phyloP scores from a whole-genome alignment of 306 rosid species.

The Cucumis sativus region DNA sequence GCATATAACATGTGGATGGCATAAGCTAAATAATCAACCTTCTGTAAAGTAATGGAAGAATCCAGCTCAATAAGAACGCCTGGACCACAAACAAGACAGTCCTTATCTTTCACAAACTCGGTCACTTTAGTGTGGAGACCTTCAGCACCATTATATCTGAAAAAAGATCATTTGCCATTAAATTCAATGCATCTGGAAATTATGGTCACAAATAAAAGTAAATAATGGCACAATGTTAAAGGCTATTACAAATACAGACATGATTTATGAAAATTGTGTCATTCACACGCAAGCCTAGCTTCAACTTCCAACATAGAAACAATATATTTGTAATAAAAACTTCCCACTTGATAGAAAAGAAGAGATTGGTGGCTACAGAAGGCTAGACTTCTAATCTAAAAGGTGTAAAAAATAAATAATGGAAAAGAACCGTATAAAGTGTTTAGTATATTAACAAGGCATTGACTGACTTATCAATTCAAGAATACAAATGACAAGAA shows the following conservation, averaged over 20 bases:
- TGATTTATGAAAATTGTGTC: not conserved
- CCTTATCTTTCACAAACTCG: constrained; percentile 83
- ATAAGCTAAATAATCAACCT: constrained; percentile 35
- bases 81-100: constrained; percentile 91
- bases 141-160: constrained; percentile 82
- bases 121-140: constrained; percentile 92
- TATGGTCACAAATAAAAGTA: not conserved
- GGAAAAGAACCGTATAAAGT: not conserved
- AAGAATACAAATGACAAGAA: not conserved
- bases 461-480: not conserved
- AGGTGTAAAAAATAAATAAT: not conserved
- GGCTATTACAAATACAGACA: not conserved
- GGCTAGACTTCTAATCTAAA: not conserved
- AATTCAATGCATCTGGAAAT: not conserved
- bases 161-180: constrained; percentile 13
- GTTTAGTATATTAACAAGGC: not conserved
- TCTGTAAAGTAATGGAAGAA: constrained; percentile 65
- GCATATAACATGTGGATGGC: constrained; percentile 6
- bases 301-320: not conserved
- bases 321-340: not conserved
- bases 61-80: constrained; percentile 83
- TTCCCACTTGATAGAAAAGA: not conserved
- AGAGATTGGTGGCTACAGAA: not conserved
- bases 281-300: not conserved
- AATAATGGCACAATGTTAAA: not conserved